Evolutionary conservation across 1,284 basidiomycete species (phyloP).

Genomic region (Blastosporella zonata): DNA sequence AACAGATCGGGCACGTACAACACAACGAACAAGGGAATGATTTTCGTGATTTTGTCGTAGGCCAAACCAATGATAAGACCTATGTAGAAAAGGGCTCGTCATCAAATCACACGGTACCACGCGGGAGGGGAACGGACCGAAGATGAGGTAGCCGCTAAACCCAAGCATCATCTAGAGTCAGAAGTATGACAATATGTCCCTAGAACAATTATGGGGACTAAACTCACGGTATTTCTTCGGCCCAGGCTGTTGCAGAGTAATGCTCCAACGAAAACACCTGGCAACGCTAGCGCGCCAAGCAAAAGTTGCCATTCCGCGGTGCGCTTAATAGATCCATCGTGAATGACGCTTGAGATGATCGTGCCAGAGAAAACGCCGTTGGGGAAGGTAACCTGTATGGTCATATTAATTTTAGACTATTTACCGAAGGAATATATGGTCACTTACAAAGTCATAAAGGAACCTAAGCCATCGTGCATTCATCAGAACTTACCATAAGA

Average conservation of each 20-base stretch:
- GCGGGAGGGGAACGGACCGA: slow-evolving; percentile 48
- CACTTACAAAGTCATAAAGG: slow-evolving; percentile 5
- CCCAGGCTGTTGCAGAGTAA: slow-evolving; percentile 62
- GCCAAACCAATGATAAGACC: slow-evolving; percentile 61
- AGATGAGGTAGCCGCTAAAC: slow-evolving; percentile 70
- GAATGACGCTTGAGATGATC: slow-evolving; percentile 61
- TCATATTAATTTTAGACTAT: neutral
- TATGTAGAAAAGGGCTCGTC: slow-evolving; percentile 7
- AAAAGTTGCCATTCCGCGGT: slow-evolving; percentile 72
- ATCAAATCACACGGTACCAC: too few relatives aligned
- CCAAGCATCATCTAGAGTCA: slow-evolving; percentile 65
- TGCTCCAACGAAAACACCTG: slow-evolving; percentile 62
- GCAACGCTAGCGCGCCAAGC: slow-evolving; percentile 64
- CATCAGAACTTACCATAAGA: too few relatives aligned
- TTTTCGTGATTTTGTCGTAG: slow-evolving; percentile 66
- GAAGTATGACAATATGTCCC: neutral
- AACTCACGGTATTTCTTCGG: slow-evolving; percentile 54
- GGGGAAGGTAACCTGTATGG: slow-evolving; percentile 70
- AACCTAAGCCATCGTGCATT: too few relatives aligned
- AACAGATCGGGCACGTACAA: slow-evolving; percentile 42
- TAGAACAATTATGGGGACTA: neutral
- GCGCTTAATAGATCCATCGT: slow-evolving; percentile 48
- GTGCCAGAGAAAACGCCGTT: slow-evolving; percentile 68
- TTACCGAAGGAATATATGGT: neutral
- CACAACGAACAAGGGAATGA: slow-evolving; percentile 65